A percentile compares a stretch with the other conserved stretches of the same genome.
phyloP scores from a whole-genome alignment of 139 green algal genomes.

The Yamagishiella unicocca region DNA sequence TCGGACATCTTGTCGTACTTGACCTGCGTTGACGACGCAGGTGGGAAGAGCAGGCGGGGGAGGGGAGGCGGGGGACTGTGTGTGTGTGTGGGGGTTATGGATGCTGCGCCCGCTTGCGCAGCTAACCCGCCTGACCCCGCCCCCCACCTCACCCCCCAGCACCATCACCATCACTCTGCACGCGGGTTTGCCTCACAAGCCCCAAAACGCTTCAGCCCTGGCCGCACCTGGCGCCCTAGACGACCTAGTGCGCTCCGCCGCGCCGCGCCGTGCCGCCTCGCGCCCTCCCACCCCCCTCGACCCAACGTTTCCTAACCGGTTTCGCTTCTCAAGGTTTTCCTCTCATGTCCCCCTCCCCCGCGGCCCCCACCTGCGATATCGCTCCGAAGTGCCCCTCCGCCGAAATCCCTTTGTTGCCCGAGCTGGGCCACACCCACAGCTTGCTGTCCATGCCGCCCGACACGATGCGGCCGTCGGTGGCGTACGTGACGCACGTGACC shows the following conservation, averaged over 20 bases:
- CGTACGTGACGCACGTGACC: constrained; percentile 73
- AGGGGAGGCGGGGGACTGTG: background rate
- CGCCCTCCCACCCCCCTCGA: background rate
- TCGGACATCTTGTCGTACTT: constrained; percentile 48
- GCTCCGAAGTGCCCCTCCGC: constrained; percentile 69
- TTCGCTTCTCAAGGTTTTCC: no score
- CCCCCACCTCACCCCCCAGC: background rate
- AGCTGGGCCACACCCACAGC: constrained; percentile 81
- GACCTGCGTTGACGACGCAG: constrained; percentile 42
- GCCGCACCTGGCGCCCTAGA: no score
- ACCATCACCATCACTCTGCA: no score
- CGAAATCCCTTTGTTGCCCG: constrained; percentile 49
- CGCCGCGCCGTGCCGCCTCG: no score
- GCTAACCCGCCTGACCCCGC: background rate
- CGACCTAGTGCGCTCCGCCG: no score
- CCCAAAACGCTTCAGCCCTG: no score
- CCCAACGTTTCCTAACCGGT: no score
- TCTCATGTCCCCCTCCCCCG: no score
- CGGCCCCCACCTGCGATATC: constrained; percentile 64
- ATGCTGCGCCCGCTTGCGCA: background rate
- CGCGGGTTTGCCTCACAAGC: no score
- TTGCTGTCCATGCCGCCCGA: constrained; percentile 84
- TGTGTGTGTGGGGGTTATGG: background rate
- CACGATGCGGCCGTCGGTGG: constrained; percentile 73
- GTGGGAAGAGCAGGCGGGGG: background rate